These are phyloP conservation scores for Rhodotorula sp. DNA, from an alignment of 1,284 basidiomycete genomes.

Conservation along the genomic window DNA sequence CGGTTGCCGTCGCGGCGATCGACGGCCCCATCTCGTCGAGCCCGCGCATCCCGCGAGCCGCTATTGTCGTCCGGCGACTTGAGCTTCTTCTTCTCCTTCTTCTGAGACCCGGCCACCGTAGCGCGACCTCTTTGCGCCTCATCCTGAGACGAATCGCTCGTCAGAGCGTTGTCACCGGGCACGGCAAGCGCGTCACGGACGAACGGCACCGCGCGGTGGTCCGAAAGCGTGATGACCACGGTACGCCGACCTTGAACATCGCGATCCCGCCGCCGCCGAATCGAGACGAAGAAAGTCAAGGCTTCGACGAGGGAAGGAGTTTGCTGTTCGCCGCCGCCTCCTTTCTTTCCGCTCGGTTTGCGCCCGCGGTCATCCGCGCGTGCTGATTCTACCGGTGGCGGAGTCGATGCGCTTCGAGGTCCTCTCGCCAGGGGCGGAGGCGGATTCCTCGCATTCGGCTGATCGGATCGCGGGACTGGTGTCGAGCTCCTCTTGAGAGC, in stretches of 20 bases:
- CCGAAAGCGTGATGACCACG: constrained; percentile 35
- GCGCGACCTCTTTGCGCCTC: background rate
- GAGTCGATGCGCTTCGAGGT: constrained; percentile 18
- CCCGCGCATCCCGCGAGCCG: constrained; percentile 12
- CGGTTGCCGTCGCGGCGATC: background rate
- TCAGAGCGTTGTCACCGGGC: background rate
- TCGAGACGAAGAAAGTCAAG: constrained; percentile 34
- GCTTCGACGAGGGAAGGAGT: constrained; percentile 15
- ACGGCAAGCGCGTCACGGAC: constrained; percentile 30
- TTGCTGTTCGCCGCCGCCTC: background rate
- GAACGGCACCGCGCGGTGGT: constrained; percentile 27
- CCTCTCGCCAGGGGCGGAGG: background rate
- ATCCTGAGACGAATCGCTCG: no score
- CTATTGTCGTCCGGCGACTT: background rate
- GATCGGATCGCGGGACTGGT: background rate
- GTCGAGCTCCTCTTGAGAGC: background rate
- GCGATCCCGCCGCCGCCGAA: constrained; percentile 8
- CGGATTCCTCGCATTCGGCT: background rate
- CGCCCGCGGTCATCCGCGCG: background rate
- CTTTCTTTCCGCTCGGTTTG: constrained; percentile 7
- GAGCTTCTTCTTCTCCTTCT: background rate
- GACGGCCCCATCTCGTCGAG: background rate
- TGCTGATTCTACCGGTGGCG: background rate
- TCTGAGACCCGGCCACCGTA: background rate
- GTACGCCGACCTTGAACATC: background rate